Conservation (phyloP, 2,329 filamentous ascomycete species). For the Diaporthe batatas region DNA sequence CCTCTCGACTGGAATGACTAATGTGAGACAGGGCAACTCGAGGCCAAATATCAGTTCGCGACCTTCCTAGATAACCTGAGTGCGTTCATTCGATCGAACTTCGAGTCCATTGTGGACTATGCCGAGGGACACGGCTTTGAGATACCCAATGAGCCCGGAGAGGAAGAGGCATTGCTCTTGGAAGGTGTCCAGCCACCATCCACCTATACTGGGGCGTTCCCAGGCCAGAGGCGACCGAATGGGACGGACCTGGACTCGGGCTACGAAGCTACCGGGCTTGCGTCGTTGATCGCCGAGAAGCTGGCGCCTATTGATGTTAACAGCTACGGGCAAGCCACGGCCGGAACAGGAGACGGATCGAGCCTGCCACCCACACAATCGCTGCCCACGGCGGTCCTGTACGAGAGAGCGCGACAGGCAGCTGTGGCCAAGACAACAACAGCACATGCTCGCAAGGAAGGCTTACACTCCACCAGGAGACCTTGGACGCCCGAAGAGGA, state of each 20-base stretch:
- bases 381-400: constrained; percentile 67
- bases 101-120: constrained; percentile 52
- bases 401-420: constrained; percentile 71
- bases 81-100: constrained; percentile 50
- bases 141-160: constrained; percentile 50
- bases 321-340: constrained; percentile 32
- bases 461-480: constrained; percentile 73
- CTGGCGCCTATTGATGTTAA: constrained; percentile 38
- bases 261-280: constrained; percentile 46
- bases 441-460: constrained; percentile 66
- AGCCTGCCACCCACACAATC: constrained; percentile 68
- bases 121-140: constrained; percentile 55
- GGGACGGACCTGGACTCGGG: constrained; percentile 30
- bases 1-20: constrained; percentile 41
- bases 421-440: constrained; percentile 69
- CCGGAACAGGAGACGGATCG: constrained; percentile 50
- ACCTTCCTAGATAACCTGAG: constrained; percentile 52
- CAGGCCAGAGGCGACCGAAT: constrained; percentile 37
- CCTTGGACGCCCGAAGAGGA: constrained; percentile 93
- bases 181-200: constrained; percentile 39
- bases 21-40: constrained; percentile 49
- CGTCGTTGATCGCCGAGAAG: constrained; percentile 48
- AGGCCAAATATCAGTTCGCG: constrained; percentile 56
- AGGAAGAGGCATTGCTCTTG: constrained; percentile 43
- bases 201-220: constrained; percentile 40